phyloP scores from a whole-genome alignment of 2,329 filamentous ascomycete species.

The Pyrenochaeta sp. region DNA sequence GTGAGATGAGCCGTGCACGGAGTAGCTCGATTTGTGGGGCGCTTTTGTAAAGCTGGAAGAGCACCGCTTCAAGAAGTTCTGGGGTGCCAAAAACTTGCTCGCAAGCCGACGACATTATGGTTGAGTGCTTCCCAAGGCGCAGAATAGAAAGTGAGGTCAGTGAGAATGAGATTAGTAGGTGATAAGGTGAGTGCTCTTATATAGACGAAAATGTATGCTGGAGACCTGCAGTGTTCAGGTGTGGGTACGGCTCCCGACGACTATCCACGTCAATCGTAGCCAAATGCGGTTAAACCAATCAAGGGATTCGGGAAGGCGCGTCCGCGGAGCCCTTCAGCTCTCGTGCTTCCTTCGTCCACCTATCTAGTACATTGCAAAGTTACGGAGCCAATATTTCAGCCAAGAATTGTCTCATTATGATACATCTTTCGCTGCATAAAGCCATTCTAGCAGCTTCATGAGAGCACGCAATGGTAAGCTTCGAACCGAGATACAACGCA shows the following conservation, averaged over 20 bases:
- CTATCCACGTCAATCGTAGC: neutral
- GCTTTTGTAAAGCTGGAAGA: slow-evolving; percentile 34
- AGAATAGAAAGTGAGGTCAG: neutral
- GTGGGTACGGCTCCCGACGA: no score
- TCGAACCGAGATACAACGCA: neutral
- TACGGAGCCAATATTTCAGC: no score
- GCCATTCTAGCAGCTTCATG: neutral
- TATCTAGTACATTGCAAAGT: no score
- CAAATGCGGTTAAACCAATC: neutral
- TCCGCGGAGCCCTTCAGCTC: no score
- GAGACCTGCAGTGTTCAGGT: neutral
- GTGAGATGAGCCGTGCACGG: slow-evolving; percentile 10
- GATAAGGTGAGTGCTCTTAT: neutral
- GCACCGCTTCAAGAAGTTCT: slow-evolving; percentile 51
- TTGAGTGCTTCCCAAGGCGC: neutral
- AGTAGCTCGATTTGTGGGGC: slow-evolving; percentile 16
- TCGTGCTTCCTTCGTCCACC: no score
- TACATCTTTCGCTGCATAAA: no score
- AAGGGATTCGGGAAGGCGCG: neutral
- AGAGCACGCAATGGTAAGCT: neutral
- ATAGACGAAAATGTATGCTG: neutral
- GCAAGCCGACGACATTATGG: slow-evolving; percentile 9
- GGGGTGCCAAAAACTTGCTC: slow-evolving; percentile 44
- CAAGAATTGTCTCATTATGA: no score
- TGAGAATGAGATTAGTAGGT: no score